These are phyloP conservation scores for Beauveria medogensis DNA, from an alignment of 2,329 filamentous ascomycete genomes.

Conservation along the genomic window DNA sequence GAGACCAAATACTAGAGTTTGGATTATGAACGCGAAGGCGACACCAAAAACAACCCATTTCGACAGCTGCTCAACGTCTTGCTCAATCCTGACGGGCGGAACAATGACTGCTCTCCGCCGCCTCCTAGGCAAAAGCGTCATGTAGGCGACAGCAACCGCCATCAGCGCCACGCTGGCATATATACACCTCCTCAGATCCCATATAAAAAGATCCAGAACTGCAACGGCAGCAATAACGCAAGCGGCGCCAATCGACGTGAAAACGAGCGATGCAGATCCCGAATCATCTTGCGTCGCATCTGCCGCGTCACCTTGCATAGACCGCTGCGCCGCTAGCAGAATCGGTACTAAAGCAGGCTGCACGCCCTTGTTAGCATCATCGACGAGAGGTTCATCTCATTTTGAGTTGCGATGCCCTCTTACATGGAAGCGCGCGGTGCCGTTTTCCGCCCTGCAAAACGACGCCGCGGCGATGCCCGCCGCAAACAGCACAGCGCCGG, in stretches of 20 bases:
- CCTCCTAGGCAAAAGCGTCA: slow-evolving; percentile 14
- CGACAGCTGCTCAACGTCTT: slow-evolving; percentile 18
- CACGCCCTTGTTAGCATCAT: background rate
- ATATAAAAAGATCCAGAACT: slow-evolving; percentile 20
- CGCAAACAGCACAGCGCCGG: slow-evolving; percentile 3
- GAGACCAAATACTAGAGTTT: slow-evolving; percentile 18
- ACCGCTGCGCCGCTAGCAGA: slow-evolving; percentile 13
- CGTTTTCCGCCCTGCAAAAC: slow-evolving; percentile 17
- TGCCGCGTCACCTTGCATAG: background rate
- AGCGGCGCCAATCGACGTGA: slow-evolving; percentile 1
- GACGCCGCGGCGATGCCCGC: background rate
- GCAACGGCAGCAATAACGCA: background rate
- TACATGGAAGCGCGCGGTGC: slow-evolving; percentile 10
- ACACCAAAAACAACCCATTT: slow-evolving; percentile 16
- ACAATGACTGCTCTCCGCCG: background rate
- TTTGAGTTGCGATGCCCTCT: background rate
- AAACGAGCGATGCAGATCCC: background rate
- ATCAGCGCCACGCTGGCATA: slow-evolving; percentile 22
- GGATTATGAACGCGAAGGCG: slow-evolving; percentile 13
- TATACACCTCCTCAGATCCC: slow-evolving; percentile 16
- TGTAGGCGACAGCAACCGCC: slow-evolving; percentile 23
- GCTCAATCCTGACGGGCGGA: slow-evolving; percentile 19
- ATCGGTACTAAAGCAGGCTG: slow-evolving; percentile 20
- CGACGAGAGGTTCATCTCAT: background rate
- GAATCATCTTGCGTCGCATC: background rate